Evolutionary conservation across 2,329 filamentous ascomycete genomes (phyloP), one percentile per base, ranked within the genome.

Genomic region (Colletotrichum sp.): DNA sequence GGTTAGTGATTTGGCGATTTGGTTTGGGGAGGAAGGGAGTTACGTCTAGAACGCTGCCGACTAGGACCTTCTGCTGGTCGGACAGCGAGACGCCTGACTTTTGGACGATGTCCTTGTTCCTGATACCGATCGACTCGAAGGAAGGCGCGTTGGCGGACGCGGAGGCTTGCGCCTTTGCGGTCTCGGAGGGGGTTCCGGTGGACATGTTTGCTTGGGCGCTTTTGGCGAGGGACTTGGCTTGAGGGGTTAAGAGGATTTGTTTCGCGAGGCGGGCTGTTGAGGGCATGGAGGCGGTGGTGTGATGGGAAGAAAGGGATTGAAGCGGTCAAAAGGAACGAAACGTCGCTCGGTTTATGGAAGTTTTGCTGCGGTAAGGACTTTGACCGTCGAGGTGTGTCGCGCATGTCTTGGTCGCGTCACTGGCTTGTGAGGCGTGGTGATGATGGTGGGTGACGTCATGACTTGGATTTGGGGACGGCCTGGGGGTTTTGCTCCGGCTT

Each of bases 11-110:
- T 34, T 14, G 13, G 32, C 3, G 13, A 34, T 36, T 14, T 7
- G 34, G 7, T 36, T 36, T 16, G 34, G 0, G 34, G 34, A 16
- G 34, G 34, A 7, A 16, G 7, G 34, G 14, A 8, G 14, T 36
- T 71, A 87, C 86, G 79, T 93, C 91, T 28, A 93, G 86, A 16
- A 93, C 86, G 61, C 87, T 89, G 73, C 89, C 89, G 14, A 92
- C 88, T 36, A 92, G 74, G 0, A 90, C 86, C 75, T 88, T 88
- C 79, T 93, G 90, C 24, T 86, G 80, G 0, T 84, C 77, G 21
- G 85, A 85, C 16, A 92, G 85, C 1, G 85, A 81, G 16, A 92
- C 86, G 14, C 90, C 90, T 0, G 87, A 78, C 0, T 85, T 86
- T 12, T 88, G 88, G 61, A 88, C 86, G 79, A 93, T 86, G 79